These are phyloP conservation scores for Sherardia arvensis DNA, from an alignment of 257 asterid species.

Conservation along the genomic window DNA sequence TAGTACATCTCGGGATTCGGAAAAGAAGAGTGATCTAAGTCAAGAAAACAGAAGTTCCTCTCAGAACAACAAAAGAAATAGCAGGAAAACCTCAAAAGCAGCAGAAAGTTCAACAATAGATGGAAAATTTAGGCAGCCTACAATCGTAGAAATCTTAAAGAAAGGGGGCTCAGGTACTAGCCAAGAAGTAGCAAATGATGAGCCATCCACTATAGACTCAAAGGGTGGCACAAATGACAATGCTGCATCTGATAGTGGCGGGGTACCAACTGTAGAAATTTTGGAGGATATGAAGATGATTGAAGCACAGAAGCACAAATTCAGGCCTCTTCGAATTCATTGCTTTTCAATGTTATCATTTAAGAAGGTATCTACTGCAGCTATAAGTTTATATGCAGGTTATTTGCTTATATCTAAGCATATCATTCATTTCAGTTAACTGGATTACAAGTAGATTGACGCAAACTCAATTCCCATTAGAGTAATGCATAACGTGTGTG, in stretches of 20 bases:
- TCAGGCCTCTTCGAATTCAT: constrained; percentile 67
- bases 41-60: constrained; percentile 34
- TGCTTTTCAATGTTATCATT: constrained; percentile 51
- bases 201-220: constrained; percentile 26
- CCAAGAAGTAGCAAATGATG: constrained; percentile 38
- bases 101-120: constrained; percentile 34
- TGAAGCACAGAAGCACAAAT: constrained; percentile 59
- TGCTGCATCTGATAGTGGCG: constrained; percentile 25
- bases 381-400: neutral
- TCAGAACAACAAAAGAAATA: constrained; percentile 34
- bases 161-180: constrained; percentile 49
- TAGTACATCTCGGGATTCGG: constrained; percentile 33
- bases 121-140: constrained; percentile 64
- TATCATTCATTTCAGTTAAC: neutral
- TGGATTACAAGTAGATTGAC: neutral
- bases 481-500: too few relatives aligned
- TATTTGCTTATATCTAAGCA: neutral
- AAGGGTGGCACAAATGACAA: constrained; percentile 29
- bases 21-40: constrained; percentile 39
- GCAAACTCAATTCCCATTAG: too few relatives aligned
- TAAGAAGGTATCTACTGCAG: constrained; percentile 33
- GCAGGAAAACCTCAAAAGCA: constrained; percentile 30
- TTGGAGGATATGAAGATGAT: constrained; percentile 41
- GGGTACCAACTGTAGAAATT: constrained; percentile 33
- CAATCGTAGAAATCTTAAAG: constrained; percentile 44